Evolutionary conservation across 106 monocot genomes (phyloP), one percentile per base, ranked within the genome.

Genomic region (Apostasia shenzhenica): DNA sequence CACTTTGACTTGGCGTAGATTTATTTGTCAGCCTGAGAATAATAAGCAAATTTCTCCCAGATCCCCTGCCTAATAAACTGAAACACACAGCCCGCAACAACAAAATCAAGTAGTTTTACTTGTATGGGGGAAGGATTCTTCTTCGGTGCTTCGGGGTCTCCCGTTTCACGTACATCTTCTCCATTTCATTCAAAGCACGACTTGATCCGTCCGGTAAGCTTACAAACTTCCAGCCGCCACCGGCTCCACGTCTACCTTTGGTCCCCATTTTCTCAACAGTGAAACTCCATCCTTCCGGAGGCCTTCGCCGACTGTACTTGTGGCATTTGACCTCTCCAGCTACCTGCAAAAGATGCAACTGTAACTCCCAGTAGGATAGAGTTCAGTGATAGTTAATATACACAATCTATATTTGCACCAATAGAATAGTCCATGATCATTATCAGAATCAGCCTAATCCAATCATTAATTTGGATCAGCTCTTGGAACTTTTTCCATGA

Each of bases 141-240:
- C 79, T 80, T 14, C 94, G 73, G 0, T 71, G 78, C 66, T 82
- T 81, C 47, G 88, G 88, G 65, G 80, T 88, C 71, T 92, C 92
- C 57, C 97, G 84, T 70, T 92, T 87, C 41, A 84, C 83, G 70
- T 86, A 89, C 86, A 92, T 91, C 67, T 91, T 91, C 79, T 99
- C 97, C 81, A 80, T 77, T 3, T 85, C 90, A 55, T 92, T 92
- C 71, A 87, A 69, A 49, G 80, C 46, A 8, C 82, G 80, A 61
- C 84, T 92, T 37, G 97, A 95, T 59, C 84, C 84, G 51, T 86
- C 81, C 44, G 95, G 92, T 74, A 92, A 64, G 70, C 89, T 92
- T 39, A 84, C 86, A 76, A 89, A 88, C 70, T 92, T 85, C 75
- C 77, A 87, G 41, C 89, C 89, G 9, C 85, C 92, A 49, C 85